These are phyloP conservation scores for Obba rivulosa DNA, from an alignment of 768 basidiomycete genomes.

Conservation along the genomic window DNA sequence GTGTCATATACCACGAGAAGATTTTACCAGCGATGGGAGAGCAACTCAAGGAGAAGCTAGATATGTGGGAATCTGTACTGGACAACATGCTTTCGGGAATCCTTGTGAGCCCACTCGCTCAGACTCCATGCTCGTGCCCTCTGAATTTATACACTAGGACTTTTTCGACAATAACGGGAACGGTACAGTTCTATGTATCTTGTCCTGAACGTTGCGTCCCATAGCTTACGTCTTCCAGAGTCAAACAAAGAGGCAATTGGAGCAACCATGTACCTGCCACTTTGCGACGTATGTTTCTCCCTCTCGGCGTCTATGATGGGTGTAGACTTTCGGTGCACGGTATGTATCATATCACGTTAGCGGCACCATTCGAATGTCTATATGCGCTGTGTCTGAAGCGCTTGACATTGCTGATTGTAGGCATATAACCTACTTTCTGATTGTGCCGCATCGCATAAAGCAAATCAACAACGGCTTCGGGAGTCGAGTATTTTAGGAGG, in stretches of 20 bases:
- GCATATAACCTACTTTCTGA: slow-evolving; percentile 51
- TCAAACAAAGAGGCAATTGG: slow-evolving; percentile 21
- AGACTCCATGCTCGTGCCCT: neutral
- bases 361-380: neutral
- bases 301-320: slow-evolving; percentile 19
- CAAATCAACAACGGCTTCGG: slow-evolving; percentile 44
- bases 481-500: slow-evolving; percentile 41
- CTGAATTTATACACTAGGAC: slow-evolving; percentile 11
- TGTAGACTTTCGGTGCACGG: slow-evolving; percentile 23
- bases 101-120: slow-evolving; percentile 29
- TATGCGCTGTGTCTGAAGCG: slow-evolving; percentile 1
- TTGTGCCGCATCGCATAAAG: slow-evolving; percentile 32
- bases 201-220: neutral
- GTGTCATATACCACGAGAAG: slow-evolving; percentile 33
- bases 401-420: slow-evolving; percentile 26
- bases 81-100: slow-evolving; percentile 48
- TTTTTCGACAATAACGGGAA: slow-evolving; percentile 26
- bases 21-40: slow-evolving; percentile 22
- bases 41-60: slow-evolving; percentile 16
- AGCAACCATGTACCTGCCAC: slow-evolving; percentile 22
- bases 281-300: slow-evolving; percentile 36
- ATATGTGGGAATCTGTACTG: slow-evolving; percentile 42
- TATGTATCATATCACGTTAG: slow-evolving; percentile 5
- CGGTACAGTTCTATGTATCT: slow-evolving; percentile 14
- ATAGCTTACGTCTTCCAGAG: neutral